phyloP scores from a whole-genome alignment of 768 basidiomycete species.

The Suillus tomentosus region DNA sequence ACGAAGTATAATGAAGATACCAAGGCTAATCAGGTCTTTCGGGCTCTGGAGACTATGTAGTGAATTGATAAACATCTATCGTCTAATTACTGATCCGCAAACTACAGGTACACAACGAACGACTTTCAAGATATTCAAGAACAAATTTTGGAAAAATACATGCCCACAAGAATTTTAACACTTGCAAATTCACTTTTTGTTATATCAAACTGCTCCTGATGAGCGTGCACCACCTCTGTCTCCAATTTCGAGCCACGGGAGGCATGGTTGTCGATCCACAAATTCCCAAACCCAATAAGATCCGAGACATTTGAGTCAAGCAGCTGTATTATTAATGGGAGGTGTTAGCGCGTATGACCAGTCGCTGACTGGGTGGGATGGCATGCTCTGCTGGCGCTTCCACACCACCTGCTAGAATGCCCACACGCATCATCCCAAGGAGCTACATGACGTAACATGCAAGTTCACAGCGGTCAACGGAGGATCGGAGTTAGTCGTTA shows the following conservation, averaged over 20 bases:
- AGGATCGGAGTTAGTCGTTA: background rate
- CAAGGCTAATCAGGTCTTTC: background rate
- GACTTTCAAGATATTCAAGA: background rate
- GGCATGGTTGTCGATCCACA: background rate
- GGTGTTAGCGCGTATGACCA: constrained; percentile 30
- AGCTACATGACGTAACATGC: constrained; percentile 37
- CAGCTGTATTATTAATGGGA: constrained; percentile 8
- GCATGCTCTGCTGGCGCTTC: constrained; percentile 48
- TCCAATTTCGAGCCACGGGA: background rate
- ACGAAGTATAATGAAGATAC: background rate
- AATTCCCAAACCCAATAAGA: background rate
- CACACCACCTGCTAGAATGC: constrained; percentile 64
- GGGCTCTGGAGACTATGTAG: background rate
- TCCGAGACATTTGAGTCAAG: background rate
- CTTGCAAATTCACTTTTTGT: background rate
- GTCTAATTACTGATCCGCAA: background rate
- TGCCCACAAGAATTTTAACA: background rate
- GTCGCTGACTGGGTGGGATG: constrained; percentile 48
- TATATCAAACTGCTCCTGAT: background rate
- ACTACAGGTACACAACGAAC: background rate
- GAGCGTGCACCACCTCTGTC: background rate
- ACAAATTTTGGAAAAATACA: background rate
- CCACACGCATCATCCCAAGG: constrained; percentile 78
- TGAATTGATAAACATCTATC: background rate
- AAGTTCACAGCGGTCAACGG: background rate